Conservation (phyloP, 176 grass and related monocot species). For the Canna indica region DNA sequence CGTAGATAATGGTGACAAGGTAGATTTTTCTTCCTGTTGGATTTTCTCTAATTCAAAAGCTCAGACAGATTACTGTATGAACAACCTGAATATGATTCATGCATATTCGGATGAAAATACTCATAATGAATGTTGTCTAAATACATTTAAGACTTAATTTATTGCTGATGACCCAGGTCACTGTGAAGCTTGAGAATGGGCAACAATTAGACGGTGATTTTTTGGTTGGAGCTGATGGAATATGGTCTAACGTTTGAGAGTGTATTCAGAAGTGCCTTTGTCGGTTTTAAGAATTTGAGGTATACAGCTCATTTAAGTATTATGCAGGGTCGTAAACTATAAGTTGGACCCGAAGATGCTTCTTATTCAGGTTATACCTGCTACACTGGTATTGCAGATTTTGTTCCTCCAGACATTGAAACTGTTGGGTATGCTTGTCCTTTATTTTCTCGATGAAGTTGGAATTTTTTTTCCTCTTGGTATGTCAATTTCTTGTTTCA, state of each 20-base stretch:
- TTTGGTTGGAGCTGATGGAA: constrained; percentile 93
- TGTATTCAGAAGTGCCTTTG: not conserved
- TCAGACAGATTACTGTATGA: too few relatives aligned
- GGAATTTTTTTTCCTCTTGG: not conserved
- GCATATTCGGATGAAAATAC: not conserved
- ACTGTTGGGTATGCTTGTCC: constrained; percentile 65
- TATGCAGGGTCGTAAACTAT: constrained; percentile 69
- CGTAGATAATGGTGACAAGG: constrained; percentile 78
- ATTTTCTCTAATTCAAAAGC: not conserved
- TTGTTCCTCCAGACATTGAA: constrained; percentile 89
- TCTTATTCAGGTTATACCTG: constrained; percentile 95
- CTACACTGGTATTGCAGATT: constrained; percentile 95
- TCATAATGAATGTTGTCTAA: too few relatives aligned
- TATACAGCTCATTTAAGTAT: not conserved
- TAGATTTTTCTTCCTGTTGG: constrained; percentile 14
- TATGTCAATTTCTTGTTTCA: not conserved
- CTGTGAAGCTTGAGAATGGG: constrained; percentile 72
- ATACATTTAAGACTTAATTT: too few relatives aligned
- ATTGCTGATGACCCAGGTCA: too few relatives aligned
- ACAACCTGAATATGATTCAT: not conserved
- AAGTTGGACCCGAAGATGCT: constrained; percentile 59
- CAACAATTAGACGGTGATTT: constrained; percentile 81
- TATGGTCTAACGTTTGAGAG: constrained; percentile 79
- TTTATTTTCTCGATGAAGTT: not conserved
- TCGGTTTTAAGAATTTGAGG: not conserved